phyloP scores from a whole-genome alignment of 768 basidiomycete species.

The Termitomyces sp. region DNA sequence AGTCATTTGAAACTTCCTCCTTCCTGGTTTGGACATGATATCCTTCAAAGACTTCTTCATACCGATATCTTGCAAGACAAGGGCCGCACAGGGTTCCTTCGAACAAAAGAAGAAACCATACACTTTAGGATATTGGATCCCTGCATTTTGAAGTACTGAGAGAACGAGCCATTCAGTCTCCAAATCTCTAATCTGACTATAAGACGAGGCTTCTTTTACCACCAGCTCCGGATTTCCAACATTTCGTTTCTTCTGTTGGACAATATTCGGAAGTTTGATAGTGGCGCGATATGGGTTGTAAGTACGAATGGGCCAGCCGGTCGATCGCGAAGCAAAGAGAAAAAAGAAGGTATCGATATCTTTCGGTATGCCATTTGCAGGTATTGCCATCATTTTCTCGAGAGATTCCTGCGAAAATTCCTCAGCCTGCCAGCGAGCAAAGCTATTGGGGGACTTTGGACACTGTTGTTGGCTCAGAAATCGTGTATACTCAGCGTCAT shows the following conservation, averaged over 20 bases:
- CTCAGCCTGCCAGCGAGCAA: neutral
- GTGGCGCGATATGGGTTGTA: neutral
- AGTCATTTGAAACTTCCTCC: neutral
- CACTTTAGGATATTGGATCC: neutral
- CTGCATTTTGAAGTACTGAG: neutral
- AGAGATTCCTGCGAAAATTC: neutral
- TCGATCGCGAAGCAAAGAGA: neutral
- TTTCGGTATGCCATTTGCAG: neutral
- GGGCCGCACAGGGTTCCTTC: neutral
- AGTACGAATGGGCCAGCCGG: neutral
- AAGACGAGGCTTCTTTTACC: neutral
- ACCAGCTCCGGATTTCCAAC: neutral
- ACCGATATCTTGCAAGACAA: constrained; percentile 7
- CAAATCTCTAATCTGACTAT: neutral
- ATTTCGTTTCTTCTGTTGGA: neutral
- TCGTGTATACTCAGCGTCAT: neutral
- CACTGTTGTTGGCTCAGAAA: neutral
- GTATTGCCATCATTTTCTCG: neutral
- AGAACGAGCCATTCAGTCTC: neutral
- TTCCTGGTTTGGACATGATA: neutral
- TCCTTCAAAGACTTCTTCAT: neutral
- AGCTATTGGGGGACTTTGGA: neutral
- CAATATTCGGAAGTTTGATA: neutral
- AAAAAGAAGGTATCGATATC: neutral
- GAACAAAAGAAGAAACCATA: constrained; percentile 1